Conservation (phyloP, 805 yeast species). For the Metschnikowia cerradonensis region DNA sequence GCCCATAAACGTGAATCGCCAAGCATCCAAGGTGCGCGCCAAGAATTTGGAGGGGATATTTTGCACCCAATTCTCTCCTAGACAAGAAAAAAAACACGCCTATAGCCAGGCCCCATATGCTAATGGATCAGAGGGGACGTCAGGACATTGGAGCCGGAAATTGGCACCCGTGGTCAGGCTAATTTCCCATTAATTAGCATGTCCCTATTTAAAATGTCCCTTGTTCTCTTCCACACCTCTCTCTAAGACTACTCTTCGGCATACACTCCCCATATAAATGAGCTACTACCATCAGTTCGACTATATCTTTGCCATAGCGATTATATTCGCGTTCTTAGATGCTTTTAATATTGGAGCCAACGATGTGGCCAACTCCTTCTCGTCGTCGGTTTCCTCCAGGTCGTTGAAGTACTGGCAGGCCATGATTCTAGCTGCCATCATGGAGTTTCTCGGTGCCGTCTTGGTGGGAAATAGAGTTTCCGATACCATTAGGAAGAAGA, state of each 20-base stretch:
- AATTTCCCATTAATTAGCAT: background rate
- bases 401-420: conserved; percentile 72
- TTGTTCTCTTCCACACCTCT: background rate
- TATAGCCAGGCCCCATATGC: background rate
- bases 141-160: background rate
- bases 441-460: conserved; percentile 74
- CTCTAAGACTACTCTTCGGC: background rate
- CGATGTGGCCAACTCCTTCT: conserved; percentile 77
- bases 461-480: conserved; percentile 71
- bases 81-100: background rate
- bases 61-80: conserved; percentile 3
- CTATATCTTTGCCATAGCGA: conserved; percentile 64
- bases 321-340: conserved; percentile 70
- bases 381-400: conserved; percentile 70
- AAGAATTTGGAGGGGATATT: background rate
- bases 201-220: background rate
- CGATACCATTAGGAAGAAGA: conserved; percentile 65
- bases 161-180: background rate
- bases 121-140: background rate
- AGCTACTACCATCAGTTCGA: conserved; percentile 54
- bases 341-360: conserved; percentile 81
- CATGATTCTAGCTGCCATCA: conserved; percentile 62
- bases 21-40: conserved; percentile 3
- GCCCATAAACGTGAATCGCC: conserved; percentile 3
- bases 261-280: conserved; percentile 8